Evolutionary conservation across 345 rosid species (phyloP), one percentile per base, ranked within the genome.

Genomic region (Corchorus capsularis): DNA sequence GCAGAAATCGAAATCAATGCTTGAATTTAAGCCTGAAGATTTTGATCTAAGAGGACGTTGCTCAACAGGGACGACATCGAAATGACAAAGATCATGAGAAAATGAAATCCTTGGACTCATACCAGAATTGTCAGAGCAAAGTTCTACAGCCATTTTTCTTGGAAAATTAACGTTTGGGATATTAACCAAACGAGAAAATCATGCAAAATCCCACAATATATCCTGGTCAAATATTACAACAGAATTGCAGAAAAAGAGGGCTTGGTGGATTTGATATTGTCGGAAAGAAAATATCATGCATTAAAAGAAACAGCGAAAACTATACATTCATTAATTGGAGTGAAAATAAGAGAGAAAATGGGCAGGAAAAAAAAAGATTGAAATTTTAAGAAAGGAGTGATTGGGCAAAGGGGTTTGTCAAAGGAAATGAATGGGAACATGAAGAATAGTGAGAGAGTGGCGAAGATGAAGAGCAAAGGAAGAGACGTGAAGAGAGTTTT

Each of bases 71-170:
- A 86, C 84, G 7, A 82, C 57, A 41, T 88, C 95, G 0, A 85
- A 78, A 27, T 80, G 87, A 69, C 89, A 79, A 65, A 92, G 78
- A 73, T 92, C 95, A 62, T 87, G 92, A 61, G 97, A 92, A 50
- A 92, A 92, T 8, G 97, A 92, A 73, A 92, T 90, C 73, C 97
- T 86, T 5, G 97, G 97, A 78, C 92, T 90, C 76, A 85, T 77
- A n/a, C 82, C 81, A 16, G 91, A 73, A 46, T 70, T 88, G 5
- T 88, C 97, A 13, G 90, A 86, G 46, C 80, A 84, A 20, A 89
- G 82, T 74, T 92, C 93, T 17, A 92, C 73, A 34, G 93, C 95
- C 97, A 92, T 92, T 76, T 52, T 52, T 43, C 71, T 72, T 69
- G 39, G 15, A 13, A n/a, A 14, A 4, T 8, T 69, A 66, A 69